Evolutionary conservation across 352 stramenopile species (phyloP).

Genomic region (Phytophthora sojae): DNA sequence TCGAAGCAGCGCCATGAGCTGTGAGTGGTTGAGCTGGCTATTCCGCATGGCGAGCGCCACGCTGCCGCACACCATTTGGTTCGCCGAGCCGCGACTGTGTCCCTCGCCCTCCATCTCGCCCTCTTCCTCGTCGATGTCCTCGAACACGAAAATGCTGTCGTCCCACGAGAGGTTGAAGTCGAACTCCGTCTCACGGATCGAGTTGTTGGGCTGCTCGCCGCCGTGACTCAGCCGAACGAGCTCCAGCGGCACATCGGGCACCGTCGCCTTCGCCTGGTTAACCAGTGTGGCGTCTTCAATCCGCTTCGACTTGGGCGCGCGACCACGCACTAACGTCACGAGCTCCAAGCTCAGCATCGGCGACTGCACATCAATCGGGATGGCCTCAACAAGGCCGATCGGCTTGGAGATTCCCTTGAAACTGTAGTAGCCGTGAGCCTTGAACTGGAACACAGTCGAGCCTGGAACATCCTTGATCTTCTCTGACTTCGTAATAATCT

Average conservation of each 20-base stretch:
- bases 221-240: conserved; percentile 69
- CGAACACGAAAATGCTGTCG: conserved; percentile 78
- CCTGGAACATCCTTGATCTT: conserved; percentile 53
- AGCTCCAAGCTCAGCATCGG: conserved; percentile 54
- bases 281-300: conserved; percentile 60
- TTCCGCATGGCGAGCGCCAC: conserved; percentile 54
- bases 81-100: conserved; percentile 27
- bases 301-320: conserved; percentile 66
- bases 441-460: conserved; percentile 85
- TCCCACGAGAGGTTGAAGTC: conserved; percentile 76
- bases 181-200: conserved; percentile 86
- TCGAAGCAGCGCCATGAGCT: conserved; percentile 64
- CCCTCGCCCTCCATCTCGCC: conserved; percentile 50
- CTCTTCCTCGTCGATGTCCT: conserved; percentile 62
- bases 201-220: conserved; percentile 74
- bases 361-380: conserved; percentile 71
- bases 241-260: conserved; percentile 62
- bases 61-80: conserved; percentile 56
- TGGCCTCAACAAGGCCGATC: conserved; percentile 83
- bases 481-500: conserved; percentile 54
- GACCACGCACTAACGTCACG: conserved; percentile 41
- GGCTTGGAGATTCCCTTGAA: conserved; percentile 90
- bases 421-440: conserved; percentile 80
- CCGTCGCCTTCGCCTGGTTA: conserved; percentile 55
- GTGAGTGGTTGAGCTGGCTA: conserved; percentile 69